A percentile compares a stretch with the other conserved stretches of the same genome.
phyloP scores from a whole-genome alignment of 2,329 filamentous ascomycete genomes.

The Fusarium sp. region DNA sequence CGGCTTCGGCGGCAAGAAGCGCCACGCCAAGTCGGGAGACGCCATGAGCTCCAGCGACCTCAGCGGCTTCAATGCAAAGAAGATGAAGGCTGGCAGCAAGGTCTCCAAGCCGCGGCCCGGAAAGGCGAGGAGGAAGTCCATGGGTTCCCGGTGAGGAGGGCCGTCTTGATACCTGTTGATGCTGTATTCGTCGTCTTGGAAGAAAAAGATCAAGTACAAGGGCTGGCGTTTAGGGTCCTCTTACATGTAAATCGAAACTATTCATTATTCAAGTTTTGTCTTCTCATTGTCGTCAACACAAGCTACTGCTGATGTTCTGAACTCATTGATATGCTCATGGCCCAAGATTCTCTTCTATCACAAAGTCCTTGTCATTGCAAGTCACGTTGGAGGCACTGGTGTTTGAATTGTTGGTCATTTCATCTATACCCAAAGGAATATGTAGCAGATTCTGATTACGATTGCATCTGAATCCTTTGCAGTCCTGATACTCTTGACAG shows the following conservation, averaged over 20 bases:
- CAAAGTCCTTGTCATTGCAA: neutral
- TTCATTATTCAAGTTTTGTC: slow-evolving; percentile 34
- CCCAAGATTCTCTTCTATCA: neutral
- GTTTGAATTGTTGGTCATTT: slow-evolving; percentile 47
- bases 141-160: slow-evolving; percentile 41
- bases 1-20: slow-evolving; percentile 96
- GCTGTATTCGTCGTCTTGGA: slow-evolving; percentile 33
- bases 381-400: neutral
- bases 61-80: slow-evolving; percentile 79
- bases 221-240: slow-evolving; percentile 41
- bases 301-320: neutral
- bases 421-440: slow-evolving; percentile 51
- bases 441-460: slow-evolving; percentile 47
- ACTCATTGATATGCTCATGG: too few relatives aligned
- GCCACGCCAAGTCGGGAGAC: slow-evolving; percentile 88
- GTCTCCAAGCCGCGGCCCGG: slow-evolving; percentile 57
- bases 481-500: slow-evolving; percentile 24
- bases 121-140: slow-evolving; percentile 62
- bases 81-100: slow-evolving; percentile 74
- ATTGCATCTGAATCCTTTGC: slow-evolving; percentile 31
- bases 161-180: slow-evolving; percentile 14
- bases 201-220: slow-evolving; percentile 40
- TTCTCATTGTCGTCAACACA: neutral
- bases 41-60: slow-evolving; percentile 83
- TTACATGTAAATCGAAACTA: slow-evolving; percentile 38